A percentile compares a stretch with the other conserved stretches of the same genome.
Evolutionary conservation across 1,139 yeast species (phyloP).

Genomic region (Suhomyces kunorum): DNA sequence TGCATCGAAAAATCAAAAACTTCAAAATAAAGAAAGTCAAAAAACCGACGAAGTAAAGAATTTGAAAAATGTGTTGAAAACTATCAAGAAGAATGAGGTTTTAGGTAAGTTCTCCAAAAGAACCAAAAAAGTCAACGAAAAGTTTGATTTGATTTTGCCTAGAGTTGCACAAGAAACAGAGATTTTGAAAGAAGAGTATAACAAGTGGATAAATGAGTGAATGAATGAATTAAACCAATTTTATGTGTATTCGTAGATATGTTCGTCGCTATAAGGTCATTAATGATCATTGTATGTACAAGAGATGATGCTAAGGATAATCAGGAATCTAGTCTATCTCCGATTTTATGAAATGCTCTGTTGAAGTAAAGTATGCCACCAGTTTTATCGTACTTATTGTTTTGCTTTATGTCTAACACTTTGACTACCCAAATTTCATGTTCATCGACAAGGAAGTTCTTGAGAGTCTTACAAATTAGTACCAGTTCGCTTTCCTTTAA

Average conservation of each 20-base stretch:
- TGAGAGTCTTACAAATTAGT: constrained; percentile 59
- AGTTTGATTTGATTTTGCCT: constrained; percentile 42
- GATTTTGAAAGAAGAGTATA: constrained; percentile 13
- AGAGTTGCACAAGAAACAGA: constrained; percentile 27
- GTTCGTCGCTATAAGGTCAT: neutral
- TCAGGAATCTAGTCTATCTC: constrained; percentile 30
- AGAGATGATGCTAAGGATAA: neutral
- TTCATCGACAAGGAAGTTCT: constrained; percentile 63
- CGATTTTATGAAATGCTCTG: constrained; percentile 61
- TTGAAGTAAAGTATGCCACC: constrained; percentile 72
- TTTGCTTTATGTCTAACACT: constrained; percentile 53
- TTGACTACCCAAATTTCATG: constrained; percentile 88
- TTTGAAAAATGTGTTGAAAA: constrained; percentile 31
- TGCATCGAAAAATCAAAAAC: constrained; percentile 30
- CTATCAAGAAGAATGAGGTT: constrained; percentile 31
- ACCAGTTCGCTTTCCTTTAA: constrained; percentile 60
- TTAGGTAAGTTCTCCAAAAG: constrained; percentile 31
- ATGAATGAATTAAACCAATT: constrained; percentile 1
- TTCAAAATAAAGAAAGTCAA: constrained; percentile 26
- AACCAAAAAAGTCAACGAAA: constrained; percentile 36
- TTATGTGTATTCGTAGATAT: neutral
- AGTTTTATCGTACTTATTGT: constrained; percentile 26
- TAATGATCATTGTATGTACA: constrained; percentile 1
- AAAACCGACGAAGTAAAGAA: constrained; percentile 30
- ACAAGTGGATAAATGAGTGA: constrained; percentile 11